These are phyloP conservation scores for Fusarium sp. DNA, from an alignment of 2,329 filamentous ascomycete genomes.

Conservation along the genomic window DNA sequence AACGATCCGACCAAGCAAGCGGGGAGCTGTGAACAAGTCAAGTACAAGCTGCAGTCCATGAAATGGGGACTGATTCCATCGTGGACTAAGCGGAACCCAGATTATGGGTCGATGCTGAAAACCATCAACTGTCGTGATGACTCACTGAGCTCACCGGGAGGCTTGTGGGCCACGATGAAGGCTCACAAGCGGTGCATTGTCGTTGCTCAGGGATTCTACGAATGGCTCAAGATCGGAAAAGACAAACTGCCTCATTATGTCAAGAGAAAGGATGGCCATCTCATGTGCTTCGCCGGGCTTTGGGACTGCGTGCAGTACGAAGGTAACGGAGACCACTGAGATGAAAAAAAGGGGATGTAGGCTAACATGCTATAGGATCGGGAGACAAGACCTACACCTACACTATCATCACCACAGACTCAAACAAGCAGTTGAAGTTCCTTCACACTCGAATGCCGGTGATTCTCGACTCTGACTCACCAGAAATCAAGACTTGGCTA, in stretches of 20 bases:
- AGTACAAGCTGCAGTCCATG: conserved; percentile 90
- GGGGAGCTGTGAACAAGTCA: conserved; percentile 50
- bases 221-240: conserved; percentile 87
- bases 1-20: background rate
- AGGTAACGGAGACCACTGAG: conserved; percentile 58
- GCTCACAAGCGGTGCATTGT: conserved; percentile 88
- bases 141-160: conserved; percentile 78
- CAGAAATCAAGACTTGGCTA: conserved; percentile 79
- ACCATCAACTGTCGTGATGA: conserved; percentile 97
- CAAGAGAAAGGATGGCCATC: conserved; percentile 81
- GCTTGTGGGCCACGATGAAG: conserved; percentile 96
- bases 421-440: conserved; percentile 85
- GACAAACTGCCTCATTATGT: conserved; percentile 89
- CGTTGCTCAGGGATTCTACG: conserved; percentile 92
- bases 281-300: conserved; percentile 91
- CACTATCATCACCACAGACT: conserved; percentile 91
- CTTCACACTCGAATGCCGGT: conserved; percentile 97
- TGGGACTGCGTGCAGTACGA: conserved; percentile 92
- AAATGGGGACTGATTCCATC: conserved; percentile 96
- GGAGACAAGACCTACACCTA: conserved; percentile 85
- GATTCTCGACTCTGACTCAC: conserved; percentile 81
- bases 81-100: conserved; percentile 88
- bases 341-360: background rate
- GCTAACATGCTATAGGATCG: conserved; percentile 27
- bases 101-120: conserved; percentile 81